Evolutionary conservation across 345 rosid species (phyloP).

Genomic region (Salix koriyanagi): DNA sequence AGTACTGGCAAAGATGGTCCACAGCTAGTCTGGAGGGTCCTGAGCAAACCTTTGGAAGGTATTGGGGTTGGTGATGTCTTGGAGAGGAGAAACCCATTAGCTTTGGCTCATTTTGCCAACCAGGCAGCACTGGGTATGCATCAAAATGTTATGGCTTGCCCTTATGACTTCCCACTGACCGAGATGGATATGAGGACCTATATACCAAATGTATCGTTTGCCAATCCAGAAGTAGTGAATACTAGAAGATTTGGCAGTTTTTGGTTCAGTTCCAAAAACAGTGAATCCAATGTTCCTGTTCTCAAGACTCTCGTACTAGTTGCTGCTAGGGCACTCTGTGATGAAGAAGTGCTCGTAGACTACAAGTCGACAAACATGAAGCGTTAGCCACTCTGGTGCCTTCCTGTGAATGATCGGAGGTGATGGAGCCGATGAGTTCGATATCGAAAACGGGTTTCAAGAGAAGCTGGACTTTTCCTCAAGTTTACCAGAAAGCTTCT

Average conservation of each 20-base stretch:
- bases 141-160: conserved; percentile 81
- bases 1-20: conserved; percentile 34
- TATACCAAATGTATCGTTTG: conserved; percentile 64
- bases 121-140: conserved; percentile 60
- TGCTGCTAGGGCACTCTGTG: conserved; percentile 59
- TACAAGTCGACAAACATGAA: conserved; percentile 63
- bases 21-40: conserved; percentile 61
- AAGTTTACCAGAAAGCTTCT: too few species aligned
- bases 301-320: conserved; percentile 71
- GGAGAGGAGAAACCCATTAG: conserved; percentile 84
- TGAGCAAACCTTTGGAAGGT: conserved; percentile 66
- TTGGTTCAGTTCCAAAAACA: conserved; percentile 41
- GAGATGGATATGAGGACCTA: conserved; percentile 61
- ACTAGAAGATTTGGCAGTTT: conserved; percentile 66
- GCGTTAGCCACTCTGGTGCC: conserved; percentile 64
- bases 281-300: conserved; percentile 29
- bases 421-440: conserved; percentile 44
- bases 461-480: too few species aligned
- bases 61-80: conserved; percentile 33
- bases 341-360: conserved; percentile 73
- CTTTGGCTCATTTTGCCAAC: conserved; percentile 76
- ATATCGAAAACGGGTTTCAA: background rate
- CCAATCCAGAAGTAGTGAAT: conserved; percentile 45
- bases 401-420: conserved; percentile 60
- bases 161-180: conserved; percentile 71